Evolutionary conservation across 371 early-diverging fungal genomes (phyloP), one percentile per base, ranked within the genome.

Genomic region (Lichtheimia corymbifera): DNA sequence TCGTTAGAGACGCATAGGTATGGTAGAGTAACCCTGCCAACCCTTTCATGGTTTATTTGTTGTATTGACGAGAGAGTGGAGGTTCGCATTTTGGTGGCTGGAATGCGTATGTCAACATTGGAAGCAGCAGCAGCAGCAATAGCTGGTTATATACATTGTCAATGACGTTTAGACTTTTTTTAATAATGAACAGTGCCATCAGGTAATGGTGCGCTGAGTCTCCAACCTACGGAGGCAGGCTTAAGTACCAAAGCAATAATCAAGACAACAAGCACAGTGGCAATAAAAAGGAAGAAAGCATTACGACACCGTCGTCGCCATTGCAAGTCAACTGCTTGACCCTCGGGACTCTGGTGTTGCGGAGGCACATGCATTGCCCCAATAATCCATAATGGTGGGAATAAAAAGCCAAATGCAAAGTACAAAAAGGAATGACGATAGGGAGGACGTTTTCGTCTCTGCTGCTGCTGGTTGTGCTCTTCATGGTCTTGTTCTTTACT

Each of bases 311-410:
- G 27, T 17, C 59, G 56, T 51, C 57, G 54, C 68, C 68, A 68
- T 49, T 56, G 50, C 41, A 64, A 41, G 35, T 68, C 68, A 13
- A 61, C 42, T 14, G 58, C 51, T 17, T 65, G 66, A n/a, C 61
- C 54, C 9, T 51, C 42, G 2, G 66, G 50, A 15, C 28, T 35
- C 14, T 20, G 17, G 17, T 44, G 50, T 22, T 54, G 61, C 5
- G 62, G 55, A 25, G 64, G 64, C 4, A 52, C 52, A 45, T 69
- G 62, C 6, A 70, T 18, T 2, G 73, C 68, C 22, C 71, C 71
- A 22, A 69, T 52, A 15, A 73, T 65, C 77, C 77, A 76, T 5
- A 71, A 13, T 2, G 77, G 77, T 5, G 77, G 77, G 30, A 76
- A 73, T 25, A 73, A 18, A 51, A 76, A 76, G 1, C 77, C 77